phyloP scores from a whole-genome alignment of 306 rosid species.

The Parietaria judaica region DNA sequence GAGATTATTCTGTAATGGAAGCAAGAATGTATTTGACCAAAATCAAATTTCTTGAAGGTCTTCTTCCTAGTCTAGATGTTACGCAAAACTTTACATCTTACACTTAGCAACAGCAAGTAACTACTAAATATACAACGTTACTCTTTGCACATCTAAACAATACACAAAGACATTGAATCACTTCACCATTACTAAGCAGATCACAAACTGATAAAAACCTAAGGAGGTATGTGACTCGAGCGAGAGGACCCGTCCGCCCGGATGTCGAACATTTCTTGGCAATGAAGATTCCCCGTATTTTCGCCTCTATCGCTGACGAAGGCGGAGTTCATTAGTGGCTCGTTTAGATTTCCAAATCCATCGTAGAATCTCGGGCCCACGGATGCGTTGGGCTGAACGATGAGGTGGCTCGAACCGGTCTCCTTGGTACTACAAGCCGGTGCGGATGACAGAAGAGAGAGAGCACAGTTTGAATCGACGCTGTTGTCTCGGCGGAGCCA shows the following conservation, averaged over 20 bases:
- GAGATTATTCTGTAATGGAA: too few relatives aligned
- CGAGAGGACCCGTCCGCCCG: constrained; percentile 29
- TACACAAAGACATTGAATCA: background rate
- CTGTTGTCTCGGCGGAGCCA: constrained; percentile 10
- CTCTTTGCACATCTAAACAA: constrained; percentile 3
- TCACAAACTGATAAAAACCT: background rate
- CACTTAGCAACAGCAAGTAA: background rate
- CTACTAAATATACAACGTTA: background rate
- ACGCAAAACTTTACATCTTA: background rate
- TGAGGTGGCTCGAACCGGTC: constrained; percentile 25
- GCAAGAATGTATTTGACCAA: too few relatives aligned
- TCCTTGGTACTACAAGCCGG: constrained; percentile 25
- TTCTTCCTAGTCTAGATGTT: background rate
- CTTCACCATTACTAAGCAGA: background rate
- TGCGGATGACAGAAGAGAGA: constrained; percentile 64
- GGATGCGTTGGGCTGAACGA: constrained; percentile 26
- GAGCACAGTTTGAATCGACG: constrained; percentile 37
- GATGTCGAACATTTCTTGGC: constrained; percentile 17
- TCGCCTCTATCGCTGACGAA: constrained; percentile 13
- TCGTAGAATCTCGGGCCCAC: background rate
- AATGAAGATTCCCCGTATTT: constrained; percentile 12
- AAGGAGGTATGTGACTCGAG: constrained; percentile 17
- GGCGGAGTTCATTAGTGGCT: constrained; percentile 13
- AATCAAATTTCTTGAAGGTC: background rate
- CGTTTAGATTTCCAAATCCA: constrained; percentile 23